phyloP scores from a whole-genome alignment of 257 asterid genomes.

The Nicotiana paniculata region DNA sequence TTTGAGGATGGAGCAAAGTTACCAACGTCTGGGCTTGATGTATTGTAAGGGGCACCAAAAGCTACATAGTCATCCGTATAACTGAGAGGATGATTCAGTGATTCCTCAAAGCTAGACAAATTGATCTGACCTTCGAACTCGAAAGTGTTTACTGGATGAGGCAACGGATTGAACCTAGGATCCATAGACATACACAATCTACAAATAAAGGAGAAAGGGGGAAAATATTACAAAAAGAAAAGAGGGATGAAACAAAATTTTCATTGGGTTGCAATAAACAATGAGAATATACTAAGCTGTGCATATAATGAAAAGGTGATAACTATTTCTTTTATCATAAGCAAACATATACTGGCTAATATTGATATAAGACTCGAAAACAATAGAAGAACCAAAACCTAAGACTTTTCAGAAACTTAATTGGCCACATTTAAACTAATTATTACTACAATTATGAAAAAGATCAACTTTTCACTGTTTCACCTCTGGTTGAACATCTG shows the following conservation, averaged over 20 bases:
- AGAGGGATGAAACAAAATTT: neutral
- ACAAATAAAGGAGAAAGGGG: neutral
- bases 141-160: conserved; percentile 26
- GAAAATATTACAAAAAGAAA: neutral
- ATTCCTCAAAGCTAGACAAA: conserved; percentile 36
- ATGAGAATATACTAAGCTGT: neutral
- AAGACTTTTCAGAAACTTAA: neutral
- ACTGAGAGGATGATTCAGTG: conserved; percentile 22
- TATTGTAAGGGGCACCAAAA: conserved; percentile 40
- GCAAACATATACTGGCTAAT: neutral
- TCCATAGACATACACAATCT: conserved; percentile 48
- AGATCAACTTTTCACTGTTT: neutral
- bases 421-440: neutral
- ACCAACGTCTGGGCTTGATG: conserved; percentile 29
- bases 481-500: neutral
- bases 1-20: conserved; percentile 36
- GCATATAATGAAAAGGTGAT: neutral
- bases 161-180: conserved; percentile 28
- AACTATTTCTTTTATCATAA: neutral
- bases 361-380: neutral
- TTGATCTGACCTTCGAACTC: conserved; percentile 28
- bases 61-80: conserved; percentile 24
- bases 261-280: neutral
- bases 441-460: neutral
- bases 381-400: neutral